Evolutionary conservation across 1,139 yeast species (phyloP), one percentile per base, ranked within the genome.

Genomic region (Candida mesenterica): DNA sequence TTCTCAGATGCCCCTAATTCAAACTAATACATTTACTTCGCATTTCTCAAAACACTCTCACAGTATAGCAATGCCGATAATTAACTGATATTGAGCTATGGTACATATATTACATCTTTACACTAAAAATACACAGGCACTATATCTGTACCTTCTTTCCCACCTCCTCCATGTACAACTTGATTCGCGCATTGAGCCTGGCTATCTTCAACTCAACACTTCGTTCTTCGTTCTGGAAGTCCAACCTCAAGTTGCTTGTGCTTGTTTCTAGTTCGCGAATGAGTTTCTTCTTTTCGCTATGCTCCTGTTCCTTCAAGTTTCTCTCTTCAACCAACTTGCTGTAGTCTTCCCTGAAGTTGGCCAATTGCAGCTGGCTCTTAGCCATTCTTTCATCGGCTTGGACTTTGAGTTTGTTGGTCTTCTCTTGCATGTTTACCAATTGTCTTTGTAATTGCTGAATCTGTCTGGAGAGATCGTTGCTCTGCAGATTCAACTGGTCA

Each of bases 171-270:
- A 77, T 46, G 46, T 78, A 78, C 31, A 63, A 46, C 39, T 61
- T 63, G 24, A 82, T 62, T 44, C 76, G 82, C 3, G 75, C 62
- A 46, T 75, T 75, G 39, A 83, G 62, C 40, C 72, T 67, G 24
- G 74, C 73, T 26, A 79, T 66, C 45, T 80, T 84, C 33, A 67
- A 52, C 37, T 72, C 75, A 8, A 80, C 71, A 26, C 68, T 75
- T 39, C 73, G 67, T 39, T 72, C 68, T 44, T 83, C 90, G 30
- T 54, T 55, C 40, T 79, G 80, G 41, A 73, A 74, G 15, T 69
- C 72, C 26, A 57, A 58, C 41, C 65, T 61, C 49, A 72, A 51
- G 16, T 63, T 64, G 15, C 58, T 54, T 45, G 77, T 75, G 42
- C 67, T 68, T 32, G 62, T 61, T 50, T 77, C 79, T 31, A 78